Conservation (phyloP, 139 green algal genomes). For the Chlamydomonas schloesseri region DNA sequence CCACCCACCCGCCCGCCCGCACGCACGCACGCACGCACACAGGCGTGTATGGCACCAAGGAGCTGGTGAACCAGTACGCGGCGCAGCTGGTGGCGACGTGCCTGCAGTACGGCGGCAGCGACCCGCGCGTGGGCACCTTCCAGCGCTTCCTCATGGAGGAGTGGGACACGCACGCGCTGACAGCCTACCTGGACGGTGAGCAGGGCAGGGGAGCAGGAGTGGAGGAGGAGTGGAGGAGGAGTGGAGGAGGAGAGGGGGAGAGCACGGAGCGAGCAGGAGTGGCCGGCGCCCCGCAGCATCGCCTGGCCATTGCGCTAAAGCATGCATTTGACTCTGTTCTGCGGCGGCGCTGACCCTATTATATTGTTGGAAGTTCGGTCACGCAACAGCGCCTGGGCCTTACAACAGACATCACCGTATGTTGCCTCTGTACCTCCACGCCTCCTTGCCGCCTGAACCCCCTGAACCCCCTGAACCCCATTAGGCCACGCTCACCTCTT, state of each 20-base stretch:
- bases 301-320: too few relatives aligned
- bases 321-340: too few relatives aligned
- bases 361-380: too few relatives aligned
- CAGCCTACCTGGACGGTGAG: slow-evolving; percentile 52
- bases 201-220: not conserved
- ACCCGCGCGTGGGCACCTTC: slow-evolving; percentile 56
- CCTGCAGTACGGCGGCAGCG: slow-evolving; percentile 21
- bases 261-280: too few relatives aligned
- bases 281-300: too few relatives aligned
- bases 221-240: not conserved
- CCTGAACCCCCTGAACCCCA: too few relatives aligned
- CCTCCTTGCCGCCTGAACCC: too few relatives aligned
- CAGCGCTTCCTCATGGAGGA: slow-evolving; percentile 55
- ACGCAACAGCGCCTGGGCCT: too few relatives aligned
- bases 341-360: too few relatives aligned
- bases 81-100: slow-evolving; percentile 53
- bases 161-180: slow-evolving; percentile 41
- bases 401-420: too few relatives aligned
- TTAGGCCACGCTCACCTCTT: too few relatives aligned
- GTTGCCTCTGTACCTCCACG: too few relatives aligned
- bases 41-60: slow-evolving; percentile 57
- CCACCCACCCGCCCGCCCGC: not conserved
- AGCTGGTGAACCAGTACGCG: slow-evolving; percentile 62
- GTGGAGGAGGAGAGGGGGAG: not conserved
- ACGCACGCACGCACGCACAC: not conserved